Conservation (phyloP, 2,329 filamentous ascomycete genomes). For the Clonostachys rosea region DNA sequence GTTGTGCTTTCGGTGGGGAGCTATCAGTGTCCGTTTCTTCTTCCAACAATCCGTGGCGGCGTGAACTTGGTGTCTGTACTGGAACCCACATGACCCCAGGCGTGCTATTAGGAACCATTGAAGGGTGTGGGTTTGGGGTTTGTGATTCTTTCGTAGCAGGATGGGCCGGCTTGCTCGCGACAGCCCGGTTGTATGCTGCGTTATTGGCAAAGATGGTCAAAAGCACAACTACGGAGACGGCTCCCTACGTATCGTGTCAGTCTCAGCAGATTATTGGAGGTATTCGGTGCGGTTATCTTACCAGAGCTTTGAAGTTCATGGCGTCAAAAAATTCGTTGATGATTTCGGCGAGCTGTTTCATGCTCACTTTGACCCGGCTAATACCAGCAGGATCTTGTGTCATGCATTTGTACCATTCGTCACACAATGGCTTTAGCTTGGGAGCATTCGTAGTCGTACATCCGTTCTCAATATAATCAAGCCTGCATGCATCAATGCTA, state of each 20-base stretch:
- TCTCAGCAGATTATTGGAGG: neutral
- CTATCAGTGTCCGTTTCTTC: constrained; percentile 48
- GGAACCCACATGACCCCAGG: constrained; percentile 40
- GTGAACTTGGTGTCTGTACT: constrained; percentile 40
- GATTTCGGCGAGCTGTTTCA: constrained; percentile 85
- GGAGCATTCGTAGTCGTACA: constrained; percentile 66
- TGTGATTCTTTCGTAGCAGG: neutral
- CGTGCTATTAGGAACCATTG: constrained; percentile 8
- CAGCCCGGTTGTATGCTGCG: constrained; percentile 29
- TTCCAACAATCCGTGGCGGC: constrained; percentile 34
- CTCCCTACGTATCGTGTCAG: constrained; percentile 30
- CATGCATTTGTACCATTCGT: constrained; percentile 85
- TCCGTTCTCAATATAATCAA: constrained; percentile 70
- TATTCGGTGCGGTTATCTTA: constrained; percentile 23
- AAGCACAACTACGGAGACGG: constrained; percentile 44
- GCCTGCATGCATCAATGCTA: constrained; percentile 69
- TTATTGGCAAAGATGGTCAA: constrained; percentile 46
- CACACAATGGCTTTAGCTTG: constrained; percentile 68
- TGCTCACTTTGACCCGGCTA: constrained; percentile 75
- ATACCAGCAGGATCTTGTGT: constrained; percentile 73
- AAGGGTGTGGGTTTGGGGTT: constrained; percentile 5
- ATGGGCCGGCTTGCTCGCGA: constrained; percentile 1
- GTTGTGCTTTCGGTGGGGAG: constrained; percentile 35
- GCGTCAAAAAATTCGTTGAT: constrained; percentile 91
- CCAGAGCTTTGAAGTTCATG: constrained; percentile 75